Evolutionary conservation across 805 yeast genomes (phyloP).

Genomic region (Cyberlindnera nakhonratchasimensis): DNA sequence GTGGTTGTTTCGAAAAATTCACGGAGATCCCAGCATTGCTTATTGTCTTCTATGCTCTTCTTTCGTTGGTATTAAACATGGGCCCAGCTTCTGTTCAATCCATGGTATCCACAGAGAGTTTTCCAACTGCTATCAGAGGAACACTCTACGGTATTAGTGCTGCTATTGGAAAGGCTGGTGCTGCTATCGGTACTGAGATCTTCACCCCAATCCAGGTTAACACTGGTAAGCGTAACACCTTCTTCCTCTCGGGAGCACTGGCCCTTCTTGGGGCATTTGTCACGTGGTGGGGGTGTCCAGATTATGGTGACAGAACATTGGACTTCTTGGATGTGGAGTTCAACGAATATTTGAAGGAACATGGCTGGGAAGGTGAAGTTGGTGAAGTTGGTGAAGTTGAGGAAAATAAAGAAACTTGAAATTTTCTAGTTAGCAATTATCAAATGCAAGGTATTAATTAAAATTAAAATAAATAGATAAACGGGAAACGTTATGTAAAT

Average conservation of each 20-base stretch:
- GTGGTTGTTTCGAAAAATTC: conserved; percentile 34
- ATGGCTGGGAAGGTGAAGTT: conserved; percentile 48
- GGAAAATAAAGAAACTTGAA: too few species aligned
- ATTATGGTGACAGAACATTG: conserved; percentile 42
- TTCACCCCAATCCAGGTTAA: conserved; percentile 44
- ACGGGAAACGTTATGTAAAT: not conserved
- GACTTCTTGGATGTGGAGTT: conserved; percentile 45
- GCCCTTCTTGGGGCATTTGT: conserved; percentile 30
- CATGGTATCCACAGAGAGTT: conserved; percentile 41
- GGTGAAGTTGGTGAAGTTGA: too few species aligned
- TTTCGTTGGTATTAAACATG: conserved; percentile 42
- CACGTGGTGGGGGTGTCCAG: conserved; percentile 41
- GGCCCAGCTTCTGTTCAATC: conserved; percentile 50
- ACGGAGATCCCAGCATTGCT: conserved; percentile 33
- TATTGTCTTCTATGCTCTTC: conserved; percentile 43
- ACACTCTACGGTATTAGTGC: conserved; percentile 46
- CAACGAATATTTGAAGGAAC: conserved; percentile 40
- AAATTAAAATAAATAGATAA: too few species aligned
- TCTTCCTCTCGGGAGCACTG: conserved; percentile 43
- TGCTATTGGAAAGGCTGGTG: conserved; percentile 51
- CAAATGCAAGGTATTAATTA: not conserved
- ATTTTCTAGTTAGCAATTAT: too few species aligned
- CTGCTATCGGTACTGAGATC: conserved; percentile 45
- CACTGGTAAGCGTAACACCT: conserved; percentile 45
- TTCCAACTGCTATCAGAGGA: conserved; percentile 49